Conservation (phyloP, 2,329 filamentous ascomycete species). For the Didymella pinodella region DNA sequence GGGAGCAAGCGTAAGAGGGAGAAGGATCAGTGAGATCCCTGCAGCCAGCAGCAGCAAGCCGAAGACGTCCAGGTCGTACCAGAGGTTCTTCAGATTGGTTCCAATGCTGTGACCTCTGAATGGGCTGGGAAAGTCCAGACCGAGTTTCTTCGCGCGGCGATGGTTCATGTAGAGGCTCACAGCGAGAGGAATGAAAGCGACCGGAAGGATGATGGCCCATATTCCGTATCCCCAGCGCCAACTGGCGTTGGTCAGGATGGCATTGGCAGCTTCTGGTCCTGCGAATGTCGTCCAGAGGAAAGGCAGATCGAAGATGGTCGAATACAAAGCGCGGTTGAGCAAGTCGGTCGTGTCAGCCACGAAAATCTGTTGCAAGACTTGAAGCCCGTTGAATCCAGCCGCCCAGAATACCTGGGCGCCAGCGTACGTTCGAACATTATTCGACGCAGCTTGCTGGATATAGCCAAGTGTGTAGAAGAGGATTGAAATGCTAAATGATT, state of each 20-base stretch:
- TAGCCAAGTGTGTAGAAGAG: conserved; percentile 65
- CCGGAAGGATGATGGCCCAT: conserved; percentile 67
- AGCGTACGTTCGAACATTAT: conserved; percentile 61
- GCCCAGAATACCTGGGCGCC: conserved; percentile 69
- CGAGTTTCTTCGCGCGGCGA: conserved; percentile 60
- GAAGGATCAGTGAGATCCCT: conserved; percentile 61
- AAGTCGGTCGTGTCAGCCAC: conserved; percentile 67
- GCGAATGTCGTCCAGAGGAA: conserved; percentile 70
- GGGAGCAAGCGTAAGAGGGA: conserved; percentile 56
- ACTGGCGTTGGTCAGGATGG: conserved; percentile 56
- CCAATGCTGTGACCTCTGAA: conserved; percentile 47
- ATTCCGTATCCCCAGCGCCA: conserved; percentile 72
- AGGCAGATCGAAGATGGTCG: conserved; percentile 65
- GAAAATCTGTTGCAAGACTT: conserved; percentile 70
- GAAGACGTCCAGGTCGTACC: conserved; percentile 63
- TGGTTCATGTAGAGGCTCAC: conserved; percentile 62
- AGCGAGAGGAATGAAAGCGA: conserved; percentile 63
- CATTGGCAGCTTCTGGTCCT: conserved; percentile 61
- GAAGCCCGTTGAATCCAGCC: conserved; percentile 66
- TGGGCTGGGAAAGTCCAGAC: conserved; percentile 53
- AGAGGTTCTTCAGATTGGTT: conserved; percentile 56
- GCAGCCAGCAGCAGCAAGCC: conserved; percentile 57
- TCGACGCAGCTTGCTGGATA: conserved; percentile 64
- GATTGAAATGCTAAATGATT: conserved; percentile 64
- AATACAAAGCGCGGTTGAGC: conserved; percentile 66